These are phyloP conservation scores for Beauveria sp. DNA, from an alignment of 2,329 filamentous ascomycete genomes.

Conservation along the genomic window DNA sequence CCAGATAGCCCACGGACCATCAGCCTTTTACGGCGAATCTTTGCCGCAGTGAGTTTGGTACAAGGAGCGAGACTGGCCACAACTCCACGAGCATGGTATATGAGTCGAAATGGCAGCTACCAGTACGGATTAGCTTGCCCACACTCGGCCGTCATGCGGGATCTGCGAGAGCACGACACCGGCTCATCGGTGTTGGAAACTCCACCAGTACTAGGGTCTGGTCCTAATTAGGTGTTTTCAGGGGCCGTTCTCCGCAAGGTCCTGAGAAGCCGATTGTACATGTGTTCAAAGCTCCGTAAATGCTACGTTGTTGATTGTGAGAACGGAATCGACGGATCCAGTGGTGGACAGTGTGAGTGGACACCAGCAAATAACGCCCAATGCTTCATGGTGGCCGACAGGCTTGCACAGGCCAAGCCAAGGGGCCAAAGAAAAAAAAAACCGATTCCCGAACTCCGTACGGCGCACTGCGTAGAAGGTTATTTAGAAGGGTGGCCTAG, in stretches of 20 bases:
- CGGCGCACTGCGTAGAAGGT: background rate
- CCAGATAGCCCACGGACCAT: background rate
- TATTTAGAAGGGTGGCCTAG: background rate
- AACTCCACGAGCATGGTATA: background rate
- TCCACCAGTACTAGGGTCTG: background rate
- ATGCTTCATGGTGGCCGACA: background rate
- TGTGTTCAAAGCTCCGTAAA: background rate
- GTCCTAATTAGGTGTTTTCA: conserved; percentile 1
- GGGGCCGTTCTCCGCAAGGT: background rate
- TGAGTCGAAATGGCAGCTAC: background rate
- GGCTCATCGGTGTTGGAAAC: conserved; percentile 2
- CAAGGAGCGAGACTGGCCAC: background rate
- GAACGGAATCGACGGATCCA: background rate
- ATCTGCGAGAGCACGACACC: background rate
- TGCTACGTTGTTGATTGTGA: background rate
- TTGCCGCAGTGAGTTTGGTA: too few species aligned
- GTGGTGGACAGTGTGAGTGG: background rate
- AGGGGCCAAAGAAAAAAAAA: background rate
- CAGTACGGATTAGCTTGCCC: background rate
- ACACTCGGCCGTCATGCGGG: background rate
- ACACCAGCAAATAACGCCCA: background rate
- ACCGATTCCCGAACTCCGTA: background rate
- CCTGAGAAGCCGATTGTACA: background rate
- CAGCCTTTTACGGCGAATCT: background rate
- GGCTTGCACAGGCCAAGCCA: background rate